Conservation (phyloP, 2,329 filamentous ascomycete species). For the Didymella lethalis region DNA sequence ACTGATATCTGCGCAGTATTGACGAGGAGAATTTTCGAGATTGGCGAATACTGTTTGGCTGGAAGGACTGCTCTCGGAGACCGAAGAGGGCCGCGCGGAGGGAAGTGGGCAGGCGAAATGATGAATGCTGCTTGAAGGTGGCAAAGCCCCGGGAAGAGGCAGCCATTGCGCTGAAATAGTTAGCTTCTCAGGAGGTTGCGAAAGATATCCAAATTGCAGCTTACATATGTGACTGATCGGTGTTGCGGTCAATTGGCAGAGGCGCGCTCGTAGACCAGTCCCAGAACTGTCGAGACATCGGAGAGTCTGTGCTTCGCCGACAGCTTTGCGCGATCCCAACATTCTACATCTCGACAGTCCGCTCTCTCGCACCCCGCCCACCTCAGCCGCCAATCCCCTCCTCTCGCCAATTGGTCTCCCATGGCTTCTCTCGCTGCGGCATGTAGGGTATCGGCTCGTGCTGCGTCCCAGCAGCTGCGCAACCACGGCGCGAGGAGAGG, state of each 20-base stretch:
- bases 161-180: conserved; percentile 34
- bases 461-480: conserved; percentile 63
- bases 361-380: conserved; percentile 24
- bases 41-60: conserved; percentile 20
- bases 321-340: conserved; percentile 43
- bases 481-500: conserved; percentile 65
- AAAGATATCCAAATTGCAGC: conserved; percentile 3
- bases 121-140: conserved; percentile 36
- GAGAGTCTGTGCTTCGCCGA: conserved; percentile 25
- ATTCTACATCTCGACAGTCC: conserved; percentile 38
- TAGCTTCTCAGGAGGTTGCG: background rate
- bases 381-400: conserved; percentile 25
- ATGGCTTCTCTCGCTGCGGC: conserved; percentile 74
- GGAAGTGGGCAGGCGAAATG: conserved; percentile 45
- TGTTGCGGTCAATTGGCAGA: conserved; percentile 8
- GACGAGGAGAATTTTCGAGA: conserved; percentile 39
- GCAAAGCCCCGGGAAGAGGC: conserved; percentile 43
- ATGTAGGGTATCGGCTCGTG: conserved; percentile 69
- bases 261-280: conserved; percentile 7
- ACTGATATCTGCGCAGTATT: conserved; percentile 34
- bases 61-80: conserved; percentile 34
- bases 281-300: conserved; percentile 19
- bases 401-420: conserved; percentile 35
- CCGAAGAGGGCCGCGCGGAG: conserved; percentile 44
- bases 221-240: background rate